A percentile compares a stretch with the other conserved stretches of the same genome.
phyloP scores from a whole-genome alignment of 129 eudicot species.

The Silybum marianum region DNA sequence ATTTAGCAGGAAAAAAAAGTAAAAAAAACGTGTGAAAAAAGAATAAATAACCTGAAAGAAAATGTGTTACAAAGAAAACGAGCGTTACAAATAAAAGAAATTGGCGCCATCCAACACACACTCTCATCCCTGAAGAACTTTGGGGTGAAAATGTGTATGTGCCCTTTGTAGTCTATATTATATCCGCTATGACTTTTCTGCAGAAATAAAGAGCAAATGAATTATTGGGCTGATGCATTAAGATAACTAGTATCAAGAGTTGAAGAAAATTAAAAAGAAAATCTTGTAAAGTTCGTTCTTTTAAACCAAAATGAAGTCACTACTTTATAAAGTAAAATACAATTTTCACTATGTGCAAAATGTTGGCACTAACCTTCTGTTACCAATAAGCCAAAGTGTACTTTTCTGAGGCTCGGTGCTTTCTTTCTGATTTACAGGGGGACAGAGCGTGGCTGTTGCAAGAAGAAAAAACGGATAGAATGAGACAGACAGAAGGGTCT shows the following conservation, averaged over 20 bases:
- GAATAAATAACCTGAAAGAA: constrained; percentile 59
- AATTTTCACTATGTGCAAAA: background rate
- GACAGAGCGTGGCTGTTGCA: background rate
- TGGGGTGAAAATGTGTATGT: background rate
- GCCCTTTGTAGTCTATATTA: background rate
- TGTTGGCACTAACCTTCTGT: background rate
- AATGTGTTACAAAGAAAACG: constrained; percentile 53
- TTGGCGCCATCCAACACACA: constrained; percentile 71
- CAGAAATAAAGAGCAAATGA: constrained; percentile 21
- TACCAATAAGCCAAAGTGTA: background rate
- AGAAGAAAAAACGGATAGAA: background rate
- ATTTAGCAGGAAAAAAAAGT: constrained; percentile 3
- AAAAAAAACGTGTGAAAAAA: background rate
- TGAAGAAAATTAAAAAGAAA: background rate
- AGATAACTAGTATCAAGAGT: background rate
- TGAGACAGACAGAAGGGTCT: background rate
- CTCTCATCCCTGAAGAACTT: constrained; percentile 59
- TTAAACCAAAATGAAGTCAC: background rate
- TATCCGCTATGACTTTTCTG: constrained; percentile 26
- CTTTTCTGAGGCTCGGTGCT: background rate
- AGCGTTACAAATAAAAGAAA: constrained; percentile 68
- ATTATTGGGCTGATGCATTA: background rate
- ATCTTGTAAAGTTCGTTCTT: background rate
- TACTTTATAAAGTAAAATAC: background rate
- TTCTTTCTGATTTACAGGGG: background rate